A percentile compares a stretch with the other conserved stretches of the same genome.
phyloP scores from a whole-genome alignment of 2,329 filamentous ascomycete genomes.

The Rhynchosporium agropyri region DNA sequence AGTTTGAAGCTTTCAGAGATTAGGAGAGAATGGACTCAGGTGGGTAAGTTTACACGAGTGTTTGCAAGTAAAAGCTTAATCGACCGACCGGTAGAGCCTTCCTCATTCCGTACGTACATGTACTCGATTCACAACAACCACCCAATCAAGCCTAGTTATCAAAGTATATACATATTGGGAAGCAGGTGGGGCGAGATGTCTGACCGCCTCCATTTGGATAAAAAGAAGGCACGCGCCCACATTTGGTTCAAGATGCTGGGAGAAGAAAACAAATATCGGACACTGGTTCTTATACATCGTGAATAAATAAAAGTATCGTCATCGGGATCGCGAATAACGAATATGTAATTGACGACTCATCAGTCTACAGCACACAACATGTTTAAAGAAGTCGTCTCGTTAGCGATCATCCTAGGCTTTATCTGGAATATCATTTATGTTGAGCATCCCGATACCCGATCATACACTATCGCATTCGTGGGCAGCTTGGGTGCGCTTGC shows the following conservation, averaged over 20 bases:
- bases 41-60: too few species aligned
- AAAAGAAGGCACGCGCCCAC: background rate
- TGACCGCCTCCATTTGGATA: background rate
- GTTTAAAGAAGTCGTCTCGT: slow-evolving; percentile 35
- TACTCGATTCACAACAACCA: too few species aligned
- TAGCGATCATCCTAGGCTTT: slow-evolving; percentile 34
- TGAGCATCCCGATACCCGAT: slow-evolving; percentile 31
- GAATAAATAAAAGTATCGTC: background rate
- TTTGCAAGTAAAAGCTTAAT: too few species aligned
- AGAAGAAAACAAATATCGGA: background rate
- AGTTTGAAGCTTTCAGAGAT: too few species aligned
- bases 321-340: background rate
- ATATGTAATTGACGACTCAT: background rate
- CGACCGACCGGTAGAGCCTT: background rate
- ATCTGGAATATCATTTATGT: slow-evolving; percentile 32
- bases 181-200: too few species aligned
- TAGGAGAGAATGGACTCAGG: too few species aligned
- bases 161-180: too few species aligned
- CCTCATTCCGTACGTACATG: background rate
- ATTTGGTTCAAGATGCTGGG: background rate
- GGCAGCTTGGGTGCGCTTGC: slow-evolving; percentile 26
- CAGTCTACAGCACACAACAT: slow-evolving; percentile 18
- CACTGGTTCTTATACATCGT: background rate
- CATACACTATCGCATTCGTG: slow-evolving; percentile 33
- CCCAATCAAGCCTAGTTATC: too few species aligned